These are phyloP conservation scores for Lantana camara DNA, from an alignment of 257 asterid genomes.

Conservation along the genomic window DNA sequence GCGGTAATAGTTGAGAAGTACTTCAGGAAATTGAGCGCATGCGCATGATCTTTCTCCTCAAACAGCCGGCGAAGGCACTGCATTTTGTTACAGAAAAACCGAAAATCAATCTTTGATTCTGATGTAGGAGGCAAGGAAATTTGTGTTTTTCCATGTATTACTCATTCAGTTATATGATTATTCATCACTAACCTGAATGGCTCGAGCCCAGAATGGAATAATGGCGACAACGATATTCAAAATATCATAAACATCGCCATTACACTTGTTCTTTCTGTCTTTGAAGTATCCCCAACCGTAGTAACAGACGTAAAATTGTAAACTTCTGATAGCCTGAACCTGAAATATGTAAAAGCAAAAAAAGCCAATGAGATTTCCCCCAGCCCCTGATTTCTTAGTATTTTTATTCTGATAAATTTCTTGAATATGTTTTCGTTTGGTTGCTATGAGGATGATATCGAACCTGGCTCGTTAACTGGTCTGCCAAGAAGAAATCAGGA, in stretches of 20 bases:
- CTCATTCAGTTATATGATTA: no score
- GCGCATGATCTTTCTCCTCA: constrained; percentile 54
- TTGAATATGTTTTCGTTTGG: not conserved
- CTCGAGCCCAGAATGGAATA: constrained; percentile 67
- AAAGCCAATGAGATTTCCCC: no score
- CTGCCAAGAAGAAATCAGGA: constrained; percentile 87
- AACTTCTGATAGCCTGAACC: constrained; percentile 76
- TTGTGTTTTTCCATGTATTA: no score
- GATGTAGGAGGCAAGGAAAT: no score
- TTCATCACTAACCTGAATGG: constrained; percentile 54
- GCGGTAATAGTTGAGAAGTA: constrained; percentile 75
- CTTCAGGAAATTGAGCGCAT: constrained; percentile 56
- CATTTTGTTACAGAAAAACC: not conserved
- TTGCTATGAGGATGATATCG: not conserved
- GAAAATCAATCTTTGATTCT: not conserved
- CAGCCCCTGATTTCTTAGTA: no score
- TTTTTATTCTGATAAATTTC: not conserved
- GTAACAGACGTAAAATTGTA: constrained; percentile 69
- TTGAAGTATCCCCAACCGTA: constrained; percentile 70
- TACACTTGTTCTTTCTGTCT: constrained; percentile 46
- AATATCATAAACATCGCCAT: constrained; percentile 30
- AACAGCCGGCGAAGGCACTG: constrained; percentile 70
- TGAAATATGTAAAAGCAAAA: constrained; percentile 32
- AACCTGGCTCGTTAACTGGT: constrained; percentile 97
- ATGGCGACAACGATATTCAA: constrained; percentile 55